Evolutionary conservation across 371 early-diverging fungal species (phyloP), one percentile per base, ranked within the genome.

Genomic region (Zopfochytrium polystomum): DNA sequence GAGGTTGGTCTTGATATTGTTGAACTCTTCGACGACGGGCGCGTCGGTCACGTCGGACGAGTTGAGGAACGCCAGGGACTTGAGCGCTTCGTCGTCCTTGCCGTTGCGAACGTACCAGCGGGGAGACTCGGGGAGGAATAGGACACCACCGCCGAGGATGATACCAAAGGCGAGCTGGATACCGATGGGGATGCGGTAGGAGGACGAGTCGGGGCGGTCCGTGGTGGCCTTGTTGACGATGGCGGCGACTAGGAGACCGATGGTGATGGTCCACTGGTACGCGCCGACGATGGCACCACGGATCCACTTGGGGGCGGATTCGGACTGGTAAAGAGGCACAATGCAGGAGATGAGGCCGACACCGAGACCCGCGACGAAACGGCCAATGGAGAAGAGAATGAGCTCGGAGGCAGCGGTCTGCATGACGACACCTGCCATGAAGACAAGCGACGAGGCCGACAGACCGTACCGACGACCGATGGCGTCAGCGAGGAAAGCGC

Each of bases 281-380:
- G 88, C 74, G 0, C 90, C 85, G 43, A 90, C 85, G 9, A 95
- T 70, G n/a, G 90, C 76, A 30, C 96, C 98, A 66, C 95, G 85
- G 64, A 89, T 82, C 3, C 83, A 65, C 32, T 86, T 82, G 7
- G 94, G 90, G 15, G 95, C 85, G 11, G 92, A 82, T 56, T 95
- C 92, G 11, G 91, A 84, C 66, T 91, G 88, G 76, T 91, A 98
- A 50, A 90, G 72, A 1, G 97, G 93, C 3, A 93, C 90, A 13
- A 82, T 75, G 80, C 85, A 85, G 42, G 91, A 89, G 11, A 88
- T 74, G 46, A 88, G 73, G 72, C 95, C 95, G 35, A 91, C 72
- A 33, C 86, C 88, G 2, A 92, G 59, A 42, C 96, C 96, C 18
- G 70, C 58, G 25, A 65, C 58, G 46, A 56, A 2, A 25, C 96